Percentiles rank a stretch among this genome's conserved stretches.
These are phyloP conservation scores for Malassezia equina DNA, from an alignment of 1,284 basidiomycete genomes.

Conservation along the genomic window DNA sequence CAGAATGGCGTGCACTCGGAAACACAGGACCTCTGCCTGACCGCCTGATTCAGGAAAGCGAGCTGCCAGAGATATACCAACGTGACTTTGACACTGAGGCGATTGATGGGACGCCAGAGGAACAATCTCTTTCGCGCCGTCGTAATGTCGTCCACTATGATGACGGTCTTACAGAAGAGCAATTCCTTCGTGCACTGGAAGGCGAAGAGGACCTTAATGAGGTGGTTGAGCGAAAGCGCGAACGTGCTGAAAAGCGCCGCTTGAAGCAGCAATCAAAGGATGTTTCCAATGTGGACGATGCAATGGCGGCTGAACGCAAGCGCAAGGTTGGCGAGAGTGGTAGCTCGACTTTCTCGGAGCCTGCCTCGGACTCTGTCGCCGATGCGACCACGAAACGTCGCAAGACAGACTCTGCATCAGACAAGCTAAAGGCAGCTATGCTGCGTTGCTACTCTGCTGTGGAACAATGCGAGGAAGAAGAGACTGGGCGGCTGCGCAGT, in stretches of 20 bases:
- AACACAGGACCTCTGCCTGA: conserved; percentile 58
- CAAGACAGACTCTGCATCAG: conserved; percentile 56
- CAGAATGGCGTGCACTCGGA: conserved; percentile 65
- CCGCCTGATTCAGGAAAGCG: conserved; percentile 72
- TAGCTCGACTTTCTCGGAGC: conserved; percentile 21
- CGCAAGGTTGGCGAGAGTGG: conserved; percentile 21
- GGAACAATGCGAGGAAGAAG: conserved; percentile 60
- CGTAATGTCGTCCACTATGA: conserved; percentile 81
- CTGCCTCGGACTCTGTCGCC: conserved; percentile 19
- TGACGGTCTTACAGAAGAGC: conserved; percentile 85
- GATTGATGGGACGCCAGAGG: conserved; percentile 52
- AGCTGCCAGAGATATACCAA: conserved; percentile 86
- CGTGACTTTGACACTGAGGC: conserved; percentile 53
- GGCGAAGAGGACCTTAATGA: conserved; percentile 67
- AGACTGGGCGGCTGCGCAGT: conserved; percentile 50
- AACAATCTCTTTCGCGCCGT: conserved; percentile 67
- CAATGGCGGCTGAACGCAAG: conserved; percentile 23
- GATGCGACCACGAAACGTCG: conserved; percentile 56
- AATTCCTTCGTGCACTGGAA: conserved; percentile 65
- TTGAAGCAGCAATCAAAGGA: conserved; percentile 24
- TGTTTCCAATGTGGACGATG: conserved; percentile 17
- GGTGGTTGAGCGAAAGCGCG: conserved; percentile 47
- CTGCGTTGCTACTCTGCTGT: conserved; percentile 71
- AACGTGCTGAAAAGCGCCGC: conserved; percentile 41
- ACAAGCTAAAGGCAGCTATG: conserved; percentile 72